Evolutionary conservation across 2,329 filamentous ascomycete species (phyloP).

Genomic region (Colletotrichum endophyticum): DNA sequence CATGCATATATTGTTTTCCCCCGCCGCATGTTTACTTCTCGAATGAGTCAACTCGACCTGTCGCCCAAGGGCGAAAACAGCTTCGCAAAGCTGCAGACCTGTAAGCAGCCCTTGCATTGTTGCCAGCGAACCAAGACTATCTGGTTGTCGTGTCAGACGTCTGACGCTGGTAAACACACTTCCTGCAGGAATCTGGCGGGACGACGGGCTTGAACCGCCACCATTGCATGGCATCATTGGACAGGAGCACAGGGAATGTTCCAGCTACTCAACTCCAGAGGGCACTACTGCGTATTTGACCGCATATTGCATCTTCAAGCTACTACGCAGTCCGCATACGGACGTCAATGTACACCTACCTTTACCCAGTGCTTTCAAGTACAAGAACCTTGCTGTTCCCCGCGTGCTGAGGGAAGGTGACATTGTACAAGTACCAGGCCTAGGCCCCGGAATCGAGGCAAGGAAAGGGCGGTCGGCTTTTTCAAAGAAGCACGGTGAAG

Average conservation of each 20-base stretch:
- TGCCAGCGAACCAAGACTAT: background rate
- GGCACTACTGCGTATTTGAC: background rate
- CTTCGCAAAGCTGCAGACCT: background rate
- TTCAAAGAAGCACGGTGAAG: background rate
- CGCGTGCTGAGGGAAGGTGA: background rate
- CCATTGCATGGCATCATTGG: background rate
- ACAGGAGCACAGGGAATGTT: background rate
- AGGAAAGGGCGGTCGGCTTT: background rate
- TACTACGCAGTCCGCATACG: background rate
- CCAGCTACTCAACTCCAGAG: background rate
- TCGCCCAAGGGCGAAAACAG: background rate
- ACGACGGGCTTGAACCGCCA: background rate
- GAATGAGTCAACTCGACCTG: background rate
- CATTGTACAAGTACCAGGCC: background rate
- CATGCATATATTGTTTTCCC: background rate
- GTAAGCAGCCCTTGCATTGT: background rate
- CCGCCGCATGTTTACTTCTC: background rate
- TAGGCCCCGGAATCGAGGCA: background rate
- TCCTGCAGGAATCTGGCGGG: background rate
- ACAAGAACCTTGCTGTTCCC: background rate
- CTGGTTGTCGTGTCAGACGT: background rate
- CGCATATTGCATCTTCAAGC: background rate
- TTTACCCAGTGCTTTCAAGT: background rate
- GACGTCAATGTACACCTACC: background rate
- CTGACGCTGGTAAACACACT: background rate